Evolutionary conservation across 2,329 filamentous ascomycete genomes (phyloP), one percentile per base, ranked within the genome.

Genomic region (Hysterium pulicare): DNA sequence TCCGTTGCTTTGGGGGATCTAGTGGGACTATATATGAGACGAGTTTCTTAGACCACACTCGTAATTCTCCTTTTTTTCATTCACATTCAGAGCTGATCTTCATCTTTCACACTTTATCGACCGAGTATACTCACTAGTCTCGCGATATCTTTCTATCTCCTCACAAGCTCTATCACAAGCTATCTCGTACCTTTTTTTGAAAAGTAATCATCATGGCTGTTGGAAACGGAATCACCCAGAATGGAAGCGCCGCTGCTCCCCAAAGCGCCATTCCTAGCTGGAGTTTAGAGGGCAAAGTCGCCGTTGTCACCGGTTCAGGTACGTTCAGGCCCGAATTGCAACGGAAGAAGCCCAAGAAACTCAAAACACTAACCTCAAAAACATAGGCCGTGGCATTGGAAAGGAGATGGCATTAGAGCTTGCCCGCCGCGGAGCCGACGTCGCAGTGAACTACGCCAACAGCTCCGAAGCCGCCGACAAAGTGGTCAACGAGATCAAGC

Each of bases 381-480:
- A 13, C 15, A 22, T 44, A 79, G 74, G 79, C 56, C 79, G 82
- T 63, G 82, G 82, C 53, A 84, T 86, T 50, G 82, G 82, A 46
- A 75, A 77, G 40, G 78, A 79, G 53, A 84, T 85, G 73, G 82
- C 82, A 40, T 71, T 78, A 41, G 80, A 84, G 67, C 78, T 86
- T 42, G 82, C 77, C 46, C 73, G 75, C 48, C 79, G 81, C 45
- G 82, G 82, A 40, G 82, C 82, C 55, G 81, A 81, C 65, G 79
- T 84, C 40, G 75, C 81, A 46, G 77, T 84, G 62, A 83, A 83
- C 76, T 83, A 83, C 68, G 79, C 82, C 64, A 83, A 84, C 71
- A 80, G 78, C 60, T 67, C 73, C 45, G 73, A 78, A 39, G 77
- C 82, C 16, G 84, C 84, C 41, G 76, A 86, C 50, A 75, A 81